Evolutionary conservation across 1,139 yeast genomes (phyloP).

Genomic region (Candida glucosophila): DNA sequence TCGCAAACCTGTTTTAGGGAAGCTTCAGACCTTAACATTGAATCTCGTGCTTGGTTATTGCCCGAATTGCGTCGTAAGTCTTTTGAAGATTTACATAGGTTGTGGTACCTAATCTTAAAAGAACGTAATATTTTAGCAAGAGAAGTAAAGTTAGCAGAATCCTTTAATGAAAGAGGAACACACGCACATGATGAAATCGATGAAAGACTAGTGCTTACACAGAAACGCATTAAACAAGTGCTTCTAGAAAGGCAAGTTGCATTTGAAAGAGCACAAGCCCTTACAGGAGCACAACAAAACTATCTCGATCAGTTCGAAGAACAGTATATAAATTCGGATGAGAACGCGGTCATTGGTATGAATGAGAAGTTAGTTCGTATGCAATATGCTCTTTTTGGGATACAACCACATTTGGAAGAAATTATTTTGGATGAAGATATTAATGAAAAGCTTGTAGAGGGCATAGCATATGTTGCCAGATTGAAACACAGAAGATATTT

Average conservation of each 20-base stretch:
- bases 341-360: slow-evolving; percentile 48
- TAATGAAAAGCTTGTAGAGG: slow-evolving; percentile 47
- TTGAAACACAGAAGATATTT: slow-evolving; percentile 43
- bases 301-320: slow-evolving; percentile 51
- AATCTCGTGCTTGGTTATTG: slow-evolving; percentile 77
- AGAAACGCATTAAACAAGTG: slow-evolving; percentile 68
- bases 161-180: slow-evolving; percentile 19
- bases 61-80: slow-evolving; percentile 86
- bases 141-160: slow-evolving; percentile 47
- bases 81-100: slow-evolving; percentile 81
- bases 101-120: slow-evolving; percentile 82
- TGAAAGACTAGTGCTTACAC: slow-evolving; percentile 28
- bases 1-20: slow-evolving; percentile 49
- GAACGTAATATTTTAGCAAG: slow-evolving; percentile 76
- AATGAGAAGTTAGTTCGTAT: slow-evolving; percentile 68
- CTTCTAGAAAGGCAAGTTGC: slow-evolving; percentile 79
- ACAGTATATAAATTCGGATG: slow-evolving; percentile 50
- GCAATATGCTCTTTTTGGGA: slow-evolving; percentile 76
- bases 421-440: slow-evolving; percentile 42
- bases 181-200: slow-evolving; percentile 24
- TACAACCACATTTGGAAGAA: slow-evolving; percentile 43
- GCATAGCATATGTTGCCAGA: slow-evolving; percentile 58
- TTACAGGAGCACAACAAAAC: slow-evolving; percentile 33
- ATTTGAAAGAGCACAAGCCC: slow-evolving; percentile 50
- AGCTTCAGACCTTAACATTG: slow-evolving; percentile 44